These are phyloP conservation scores for Cryptococcus jaspeensis DNA, from an alignment of 1,284 basidiomycete species.

Conservation along the genomic window DNA sequence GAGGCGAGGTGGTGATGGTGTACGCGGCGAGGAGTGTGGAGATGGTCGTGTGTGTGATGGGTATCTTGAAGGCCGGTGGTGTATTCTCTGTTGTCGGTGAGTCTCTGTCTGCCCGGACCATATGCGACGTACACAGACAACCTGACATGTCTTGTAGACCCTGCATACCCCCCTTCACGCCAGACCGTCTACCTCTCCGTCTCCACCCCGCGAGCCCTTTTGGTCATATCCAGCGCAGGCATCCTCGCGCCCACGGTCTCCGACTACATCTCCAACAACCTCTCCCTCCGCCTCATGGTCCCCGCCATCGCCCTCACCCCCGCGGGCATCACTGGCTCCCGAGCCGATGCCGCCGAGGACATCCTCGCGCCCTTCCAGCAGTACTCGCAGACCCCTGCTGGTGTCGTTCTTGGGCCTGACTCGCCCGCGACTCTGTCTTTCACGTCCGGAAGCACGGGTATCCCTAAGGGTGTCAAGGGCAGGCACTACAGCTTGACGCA, in stretches of 20 bases:
- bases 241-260: constrained; percentile 77
- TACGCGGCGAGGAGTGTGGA: constrained; percentile 97
- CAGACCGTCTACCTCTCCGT: constrained; percentile 97
- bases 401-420: constrained; percentile 86
- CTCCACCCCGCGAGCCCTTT: constrained; percentile 86
- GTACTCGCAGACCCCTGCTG: constrained; percentile 56
- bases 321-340: constrained; percentile 69
- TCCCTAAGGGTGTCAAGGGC: constrained; percentile 95
- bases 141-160: constrained; percentile 60
- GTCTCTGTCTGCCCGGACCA: constrained; percentile 32
- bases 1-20: constrained; percentile 98
- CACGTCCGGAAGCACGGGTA: constrained; percentile 96
- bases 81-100: constrained; percentile 96
- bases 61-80: constrained; percentile 92
- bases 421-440: constrained; percentile 94
- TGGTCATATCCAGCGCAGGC: constrained; percentile 91
- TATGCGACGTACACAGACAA: background rate
- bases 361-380: constrained; percentile 55
- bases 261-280: constrained; percentile 75
- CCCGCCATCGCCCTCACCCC: constrained; percentile 79
- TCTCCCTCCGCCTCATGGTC: constrained; percentile 87
- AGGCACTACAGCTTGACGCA: constrained; percentile 96
- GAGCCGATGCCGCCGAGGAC: constrained; percentile 36
- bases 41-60: constrained; percentile 95
- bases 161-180: constrained; percentile 90